Base-by-base conservation (phyloP, 345 rosid species). In the Jatropha curcas region DNA sequence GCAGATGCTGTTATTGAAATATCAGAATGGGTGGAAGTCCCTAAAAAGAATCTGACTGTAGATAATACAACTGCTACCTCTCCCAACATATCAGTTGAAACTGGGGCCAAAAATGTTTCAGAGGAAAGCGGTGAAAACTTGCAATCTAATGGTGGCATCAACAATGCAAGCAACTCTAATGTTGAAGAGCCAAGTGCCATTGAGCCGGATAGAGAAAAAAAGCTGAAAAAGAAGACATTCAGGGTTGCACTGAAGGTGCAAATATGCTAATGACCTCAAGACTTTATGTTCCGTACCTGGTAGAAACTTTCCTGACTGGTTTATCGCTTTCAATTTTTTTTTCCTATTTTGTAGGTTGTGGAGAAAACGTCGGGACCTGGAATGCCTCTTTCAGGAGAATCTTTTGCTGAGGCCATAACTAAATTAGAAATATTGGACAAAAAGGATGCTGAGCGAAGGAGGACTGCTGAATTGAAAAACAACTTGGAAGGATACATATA, bases 1-100 rank as follows among this genome's bases (percentile, higher is more conserved):
- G 98, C 92, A 80, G 98, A 96, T 68, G 99, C 96, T 77, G 92
- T 89, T 56, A 71, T 96, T 82, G 98, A 96, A 81, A 83, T 93
- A 82, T 86, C 95, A 31, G 99, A 96, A 74, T 96, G 99, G 99
- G 94, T 93, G 67, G 98, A 96, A 71, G 95, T 96, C 70, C 96
- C 96, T 51, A 93, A 82, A 84, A 91, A 85, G 85, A 93, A 86
- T 63, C 74, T 84, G 65, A 87, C 90, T 3, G 16, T 86, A 57
- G 96, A 87, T 71, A 92, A 88, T 84, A 67, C 87, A 67, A 84
- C 92, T 30, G 78, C 84, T 70, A 53, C 93, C 73, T 79, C 95
- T 57, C 72, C 83, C 71, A 82, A 87, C 56, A 68, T 79, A 65
- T 78, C 97, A 60, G 71, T 78, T 75, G 92, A 88, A 80, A 71